phyloP scores from a whole-genome alignment of 306 rosid species.

The Sicyos baderoa region DNA sequence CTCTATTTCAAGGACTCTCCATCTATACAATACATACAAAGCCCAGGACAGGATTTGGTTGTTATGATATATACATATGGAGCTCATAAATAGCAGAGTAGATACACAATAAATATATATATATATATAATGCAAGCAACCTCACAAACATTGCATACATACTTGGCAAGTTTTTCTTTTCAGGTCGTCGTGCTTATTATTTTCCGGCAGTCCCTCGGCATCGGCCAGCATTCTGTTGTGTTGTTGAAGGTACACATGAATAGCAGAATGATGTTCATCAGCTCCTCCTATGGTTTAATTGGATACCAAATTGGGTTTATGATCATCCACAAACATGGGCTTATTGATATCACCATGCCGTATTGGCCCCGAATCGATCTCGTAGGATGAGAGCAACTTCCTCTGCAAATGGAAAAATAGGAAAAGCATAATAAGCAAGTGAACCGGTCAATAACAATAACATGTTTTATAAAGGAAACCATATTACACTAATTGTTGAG shows the following conservation, averaged over 20 bases:
- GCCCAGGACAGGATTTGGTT: background rate
- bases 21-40: conserved; percentile 12
- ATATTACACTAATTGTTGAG: background rate
- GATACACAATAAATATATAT: background rate
- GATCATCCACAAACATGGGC: conserved; percentile 16
- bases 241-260: background rate
- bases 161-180: background rate
- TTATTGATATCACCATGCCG: conserved; percentile 27
- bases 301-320: conserved; percentile 11
- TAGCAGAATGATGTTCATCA: background rate
- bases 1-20: conserved; percentile 16
- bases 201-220: background rate
- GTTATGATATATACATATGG: conserved; percentile 2
- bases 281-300: background rate
- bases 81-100: background rate
- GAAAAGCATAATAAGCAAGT: background rate
- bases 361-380: conserved; percentile 35
- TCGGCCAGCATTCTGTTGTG: no score
- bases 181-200: background rate
- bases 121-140: background rate
- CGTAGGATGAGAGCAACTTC: conserved; percentile 61
- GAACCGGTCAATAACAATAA: background rate
- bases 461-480: background rate
- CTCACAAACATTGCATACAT: background rate
- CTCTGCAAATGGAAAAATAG: conserved; percentile 33